A percentile compares a stretch with the other conserved stretches of the same genome.
phyloP scores from a whole-genome alignment of 1,139 yeast genomes.

The Kazachstania sp. region DNA sequence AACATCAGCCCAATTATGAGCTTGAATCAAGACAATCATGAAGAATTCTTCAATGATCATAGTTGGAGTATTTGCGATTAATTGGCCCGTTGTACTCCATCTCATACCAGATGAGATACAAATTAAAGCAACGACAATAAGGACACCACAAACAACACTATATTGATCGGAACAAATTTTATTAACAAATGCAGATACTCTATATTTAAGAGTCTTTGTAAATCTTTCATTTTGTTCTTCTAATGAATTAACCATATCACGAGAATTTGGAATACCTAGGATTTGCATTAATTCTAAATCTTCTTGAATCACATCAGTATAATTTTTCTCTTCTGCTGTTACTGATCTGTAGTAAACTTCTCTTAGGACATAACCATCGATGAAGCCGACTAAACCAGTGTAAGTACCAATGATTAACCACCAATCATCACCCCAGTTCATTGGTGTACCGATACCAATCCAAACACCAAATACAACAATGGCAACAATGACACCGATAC shows the following conservation, averaged over 20 bases:
- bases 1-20: slow-evolving; percentile 31
- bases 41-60: slow-evolving; percentile 37
- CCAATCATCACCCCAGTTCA: slow-evolving; percentile 34
- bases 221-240: slow-evolving; percentile 5
- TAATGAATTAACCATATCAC: slow-evolving; percentile 11
- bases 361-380: slow-evolving; percentile 36
- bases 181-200: slow-evolving; percentile 24
- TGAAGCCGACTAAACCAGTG: slow-evolving; percentile 35
- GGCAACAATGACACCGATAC: slow-evolving; percentile 33
- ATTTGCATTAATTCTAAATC: slow-evolving; percentile 20
- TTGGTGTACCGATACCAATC: slow-evolving; percentile 31
- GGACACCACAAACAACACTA: slow-evolving; percentile 27
- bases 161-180: slow-evolving; percentile 23
- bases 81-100: slow-evolving; percentile 35
- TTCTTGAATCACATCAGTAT: slow-evolving; percentile 20
- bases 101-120: slow-evolving; percentile 27
- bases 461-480: slow-evolving; percentile 31
- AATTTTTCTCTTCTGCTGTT: slow-evolving; percentile 27
- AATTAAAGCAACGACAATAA: slow-evolving; percentile 28
- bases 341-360: slow-evolving; percentile 32
- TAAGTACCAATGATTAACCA: slow-evolving; percentile 39
- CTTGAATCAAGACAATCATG: slow-evolving; percentile 32
- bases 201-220: slow-evolving; percentile 16
- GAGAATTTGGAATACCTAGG: slow-evolving; percentile 20
- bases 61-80: slow-evolving; percentile 34